Evolutionary conservation across 345 rosid species (phyloP), one percentile per base, ranked within the genome.

Genomic region (Syzygium aromaticum): DNA sequence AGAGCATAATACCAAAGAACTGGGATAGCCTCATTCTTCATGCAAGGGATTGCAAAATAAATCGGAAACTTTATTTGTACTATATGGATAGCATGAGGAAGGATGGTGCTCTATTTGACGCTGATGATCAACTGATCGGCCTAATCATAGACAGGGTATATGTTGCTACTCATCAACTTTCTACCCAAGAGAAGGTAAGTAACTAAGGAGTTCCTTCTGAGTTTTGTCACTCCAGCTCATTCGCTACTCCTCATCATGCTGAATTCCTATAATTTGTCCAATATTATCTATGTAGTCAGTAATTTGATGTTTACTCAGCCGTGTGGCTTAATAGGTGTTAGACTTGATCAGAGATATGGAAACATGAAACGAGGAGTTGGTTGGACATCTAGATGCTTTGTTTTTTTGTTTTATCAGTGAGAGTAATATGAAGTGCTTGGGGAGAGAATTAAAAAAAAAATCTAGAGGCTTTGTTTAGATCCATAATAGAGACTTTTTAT

Each of bases 61-160:
- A 52, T 84, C 10, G 56, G 54, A 27, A 84, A 84, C 33, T 25
- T 17, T 13, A 22, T 51, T 28, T 84, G 33, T 52, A 97, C 87
- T 88, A 51, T 49, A 2, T 3, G 3, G 53, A 49, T 23, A 19
- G 11, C 33, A 17, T 16, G 38, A 27, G 0, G 16, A 51, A 51
- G 53, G 11, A 13, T 84, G 85, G 56, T 52, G 54, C 1, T 84
- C 6, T 59, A 12, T 64, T 64, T 16, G 8, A 51, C 16, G 14
- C 28, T 9, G 11, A 23, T 22, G 30, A 23, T 53, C 51, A 33
- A 27, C 49, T 88, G 77, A 54, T 54, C 7, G 89, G 85, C 38
- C 28, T 85, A 33, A 56, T 77, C 78, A 15, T 11, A 15, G 84
- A 52, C 8, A 78, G 63, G 16, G 21, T 8, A 27, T 67, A 46